These are phyloP conservation scores for Globisporangium camurandrum DNA, from an alignment of 352 stramenopile genomes.

Conservation along the genomic window DNA sequence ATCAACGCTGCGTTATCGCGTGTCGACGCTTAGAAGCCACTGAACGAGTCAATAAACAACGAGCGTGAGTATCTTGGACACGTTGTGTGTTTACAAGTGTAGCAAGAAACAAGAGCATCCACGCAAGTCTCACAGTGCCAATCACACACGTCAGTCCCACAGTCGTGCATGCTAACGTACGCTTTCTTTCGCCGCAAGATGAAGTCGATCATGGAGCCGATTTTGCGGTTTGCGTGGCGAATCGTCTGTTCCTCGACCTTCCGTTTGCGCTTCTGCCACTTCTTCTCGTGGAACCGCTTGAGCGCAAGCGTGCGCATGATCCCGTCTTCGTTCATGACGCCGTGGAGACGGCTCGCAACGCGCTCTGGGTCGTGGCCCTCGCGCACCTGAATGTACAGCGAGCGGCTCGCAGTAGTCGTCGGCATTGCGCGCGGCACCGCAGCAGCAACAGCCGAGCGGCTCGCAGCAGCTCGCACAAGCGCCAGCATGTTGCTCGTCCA, in stretches of 20 bases:
- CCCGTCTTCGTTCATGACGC: constrained; percentile 68
- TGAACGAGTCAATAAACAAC: constrained; percentile 2
- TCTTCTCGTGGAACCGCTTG: constrained; percentile 80
- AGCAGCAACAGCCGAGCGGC: constrained; percentile 6
- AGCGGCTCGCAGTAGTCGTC: constrained; percentile 15
- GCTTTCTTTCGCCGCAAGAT: constrained; percentile 77
- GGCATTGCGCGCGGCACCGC: constrained; percentile 9
- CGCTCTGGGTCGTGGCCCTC: constrained; percentile 40
- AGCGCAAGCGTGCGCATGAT: constrained; percentile 64
- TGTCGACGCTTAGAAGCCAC: constrained; percentile 16
- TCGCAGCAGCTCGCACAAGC: constrained; percentile 19
- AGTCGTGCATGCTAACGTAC: too few species aligned
- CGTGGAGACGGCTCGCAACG: constrained; percentile 48
- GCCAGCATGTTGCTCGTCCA: constrained; percentile 22
- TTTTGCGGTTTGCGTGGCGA: constrained; percentile 68
- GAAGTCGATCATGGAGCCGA: constrained; percentile 82
- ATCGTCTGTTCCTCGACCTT: constrained; percentile 76
- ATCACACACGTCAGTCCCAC: too few species aligned
- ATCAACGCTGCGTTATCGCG: too few species aligned
- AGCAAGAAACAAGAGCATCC: too few species aligned
- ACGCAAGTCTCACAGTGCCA: too few species aligned
- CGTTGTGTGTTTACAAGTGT: too few species aligned
- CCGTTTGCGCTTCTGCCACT: constrained; percentile 74
- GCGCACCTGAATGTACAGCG: constrained; percentile 50
- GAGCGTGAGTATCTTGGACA: neutral